Evolutionary conservation across 1,284 basidiomycete genomes (phyloP), one percentile per base, ranked within the genome.

Genomic region (Microbotryum saponariae): DNA sequence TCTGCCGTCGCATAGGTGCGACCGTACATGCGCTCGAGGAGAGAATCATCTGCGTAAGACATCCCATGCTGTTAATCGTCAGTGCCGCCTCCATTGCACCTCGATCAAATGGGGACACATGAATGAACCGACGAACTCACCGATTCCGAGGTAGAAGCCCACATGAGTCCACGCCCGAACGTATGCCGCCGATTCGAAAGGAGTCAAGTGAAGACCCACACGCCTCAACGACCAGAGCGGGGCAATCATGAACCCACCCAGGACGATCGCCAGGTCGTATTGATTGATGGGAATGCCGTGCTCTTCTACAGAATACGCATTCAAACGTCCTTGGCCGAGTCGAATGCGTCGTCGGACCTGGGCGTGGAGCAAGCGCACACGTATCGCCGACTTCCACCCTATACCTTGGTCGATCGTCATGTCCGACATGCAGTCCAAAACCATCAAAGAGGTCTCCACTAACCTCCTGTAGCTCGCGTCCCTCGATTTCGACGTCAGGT

Each of bases 121-220:
- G 37, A 42, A 12, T 18, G 14, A 42, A 18, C 14, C 31, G 31
- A 31, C 31, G 2, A 18, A 42, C 37, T 42, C 12, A 42, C 37
- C 37, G 63, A 72, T 67, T 20, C 71, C 71, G 51, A 72, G 66
- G 55, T 70, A 71, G 62, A 63, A 72, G 5, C 71, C 71, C n/a
- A 72, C 57, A 51, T 72, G 70, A 10, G 63, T 54, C 71, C 71
- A 72, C 4, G 60, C 54, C 4, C 52, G 49, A 18, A 68, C 60
- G 56, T 70, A 72, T 2, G 66, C 60, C 2, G 50, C 45, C 12
- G 60, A 58, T 47, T 72, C 71, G 2, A 58, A 50, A 9, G 29
- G 12, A 3, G 62, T 61, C 18, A 69, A 50, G 4, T 51, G 8
- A 20, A 67, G 55, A 2, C 67, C 67, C 31, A 64, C 56, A 1